These are phyloP conservation scores for Phytophthora palmivora DNA, from an alignment of 352 stramenopile species.

Conservation along the genomic window DNA sequence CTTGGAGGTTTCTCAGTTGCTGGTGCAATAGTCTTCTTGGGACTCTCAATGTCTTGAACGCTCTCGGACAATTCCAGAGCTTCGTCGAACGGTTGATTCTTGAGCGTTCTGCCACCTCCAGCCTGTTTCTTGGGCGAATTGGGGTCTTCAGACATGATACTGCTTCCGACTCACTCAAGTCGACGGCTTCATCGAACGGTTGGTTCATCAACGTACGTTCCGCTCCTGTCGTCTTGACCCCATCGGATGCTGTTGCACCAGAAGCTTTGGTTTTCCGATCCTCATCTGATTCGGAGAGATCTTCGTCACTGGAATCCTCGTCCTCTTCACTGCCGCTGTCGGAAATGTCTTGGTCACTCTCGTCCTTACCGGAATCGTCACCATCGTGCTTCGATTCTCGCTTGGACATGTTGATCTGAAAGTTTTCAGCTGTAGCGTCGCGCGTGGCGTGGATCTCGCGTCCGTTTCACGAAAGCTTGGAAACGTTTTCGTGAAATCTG, in stretches of 20 bases:
- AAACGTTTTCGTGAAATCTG: background rate
- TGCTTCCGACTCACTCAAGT: constrained; percentile 87
- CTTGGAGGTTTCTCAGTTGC: constrained; percentile 25
- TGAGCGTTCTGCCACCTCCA: constrained; percentile 39
- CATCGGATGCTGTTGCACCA: constrained; percentile 5
- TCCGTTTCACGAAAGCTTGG: constrained; percentile 24
- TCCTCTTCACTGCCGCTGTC: constrained; percentile 45
- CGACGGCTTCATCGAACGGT: constrained; percentile 88
- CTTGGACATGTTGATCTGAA: constrained; percentile 52
- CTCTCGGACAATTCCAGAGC: constrained; percentile 84
- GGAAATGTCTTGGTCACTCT: constrained; percentile 65
- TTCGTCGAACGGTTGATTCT: constrained; percentile 87
- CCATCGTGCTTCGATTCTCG: constrained; percentile 67
- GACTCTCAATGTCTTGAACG: constrained; percentile 77
- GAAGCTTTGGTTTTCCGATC: constrained; percentile 40
- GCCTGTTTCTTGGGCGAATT: constrained; percentile 70
- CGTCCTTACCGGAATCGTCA: constrained; percentile 49
- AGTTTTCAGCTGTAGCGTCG: constrained; percentile 4
- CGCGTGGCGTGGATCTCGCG: constrained; percentile 24
- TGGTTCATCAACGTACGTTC: constrained; percentile 77
- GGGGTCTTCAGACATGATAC: constrained; percentile 47
- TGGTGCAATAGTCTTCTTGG: constrained; percentile 36
- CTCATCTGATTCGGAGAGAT: constrained; percentile 75
- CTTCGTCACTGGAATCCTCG: constrained; percentile 69
- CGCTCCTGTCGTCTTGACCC: constrained; percentile 34